phyloP scores from a whole-genome alignment of 345 rosid species.

The Murraya paniculata region DNA sequence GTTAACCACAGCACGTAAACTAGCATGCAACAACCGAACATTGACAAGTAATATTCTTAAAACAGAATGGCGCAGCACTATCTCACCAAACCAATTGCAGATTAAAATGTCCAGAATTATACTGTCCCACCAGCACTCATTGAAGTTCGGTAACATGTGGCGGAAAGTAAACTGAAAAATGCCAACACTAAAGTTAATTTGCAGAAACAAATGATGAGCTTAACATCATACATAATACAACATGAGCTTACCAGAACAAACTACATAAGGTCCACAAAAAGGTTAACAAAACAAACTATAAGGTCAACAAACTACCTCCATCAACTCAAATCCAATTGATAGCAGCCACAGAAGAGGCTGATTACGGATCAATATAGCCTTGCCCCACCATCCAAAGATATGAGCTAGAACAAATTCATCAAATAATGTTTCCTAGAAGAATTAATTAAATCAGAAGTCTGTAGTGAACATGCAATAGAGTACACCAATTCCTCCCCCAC shows the following conservation, averaged over 20 bases:
- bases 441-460: constrained; percentile 14
- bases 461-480: background rate
- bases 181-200: constrained; percentile 11
- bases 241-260: background rate
- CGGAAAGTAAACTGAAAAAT: constrained; percentile 81
- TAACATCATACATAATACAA: background rate
- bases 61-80: constrained; percentile 10
- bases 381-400: constrained; percentile 99
- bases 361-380: constrained; percentile 92
- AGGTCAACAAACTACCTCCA: constrained; percentile 68
- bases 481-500: background rate
- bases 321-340: constrained; percentile 92
- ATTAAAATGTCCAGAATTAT: constrained; percentile 90
- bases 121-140: constrained; percentile 99
- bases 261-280: background rate
- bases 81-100: constrained; percentile 99
- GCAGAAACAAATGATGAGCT: background rate
- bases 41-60: background rate
- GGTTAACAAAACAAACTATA: background rate
- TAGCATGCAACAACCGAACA: background rate
- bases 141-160: constrained; percentile 99
- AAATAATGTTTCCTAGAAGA: constrained; percentile 73
- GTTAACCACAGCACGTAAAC: background rate
- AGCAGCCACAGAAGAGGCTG: constrained; percentile 98
- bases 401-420: constrained; percentile 98